Evolutionary conservation across 2,329 filamentous ascomycete genomes (phyloP).

Genomic region (Colletotrichum spinosum): DNA sequence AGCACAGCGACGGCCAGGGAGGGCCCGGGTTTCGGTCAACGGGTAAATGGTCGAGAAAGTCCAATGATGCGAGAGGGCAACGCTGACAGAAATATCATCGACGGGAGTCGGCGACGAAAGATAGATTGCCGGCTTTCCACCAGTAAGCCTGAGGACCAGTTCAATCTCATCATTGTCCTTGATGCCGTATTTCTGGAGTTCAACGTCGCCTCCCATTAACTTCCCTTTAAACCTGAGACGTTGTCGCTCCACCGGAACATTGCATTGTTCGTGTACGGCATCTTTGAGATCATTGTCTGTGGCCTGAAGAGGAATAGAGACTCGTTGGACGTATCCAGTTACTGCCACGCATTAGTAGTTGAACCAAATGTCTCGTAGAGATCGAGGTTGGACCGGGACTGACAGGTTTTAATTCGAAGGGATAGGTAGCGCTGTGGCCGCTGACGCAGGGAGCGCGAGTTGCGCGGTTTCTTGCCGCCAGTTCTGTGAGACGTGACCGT

Average conservation of each 20-base stretch:
- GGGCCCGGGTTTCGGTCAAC: neutral
- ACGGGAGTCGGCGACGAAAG: neutral
- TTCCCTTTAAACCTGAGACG: neutral
- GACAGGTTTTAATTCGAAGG: too few species aligned
- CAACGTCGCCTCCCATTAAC: rapidly evolving
- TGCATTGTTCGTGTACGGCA: neutral
- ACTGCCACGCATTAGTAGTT: too few species aligned
- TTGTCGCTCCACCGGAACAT: neutral
- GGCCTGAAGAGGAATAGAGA: too few species aligned
- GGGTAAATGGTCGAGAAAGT: slow-evolving; percentile 12
- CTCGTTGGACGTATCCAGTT: neutral
- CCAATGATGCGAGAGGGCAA: slow-evolving; percentile 5
- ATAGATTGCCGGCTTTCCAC: slow-evolving; percentile 14
- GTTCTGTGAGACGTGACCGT: too few species aligned
- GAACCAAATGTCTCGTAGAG: too few species aligned
- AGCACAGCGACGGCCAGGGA: neutral
- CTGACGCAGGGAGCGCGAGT: too few species aligned
- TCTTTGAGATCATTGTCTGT: neutral
- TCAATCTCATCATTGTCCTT: neutral
- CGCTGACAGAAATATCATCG: neutral
- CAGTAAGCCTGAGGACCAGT: neutral
- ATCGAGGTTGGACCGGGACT: too few species aligned
- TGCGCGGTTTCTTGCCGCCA: too few species aligned
- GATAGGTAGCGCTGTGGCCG: too few species aligned
- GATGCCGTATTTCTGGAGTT: neutral